A percentile compares a stretch with the other conserved stretches of the same genome.
Conservation (phyloP, 108 stramenopile species). For the Pseudonitzschia delicatissima region DNA sequence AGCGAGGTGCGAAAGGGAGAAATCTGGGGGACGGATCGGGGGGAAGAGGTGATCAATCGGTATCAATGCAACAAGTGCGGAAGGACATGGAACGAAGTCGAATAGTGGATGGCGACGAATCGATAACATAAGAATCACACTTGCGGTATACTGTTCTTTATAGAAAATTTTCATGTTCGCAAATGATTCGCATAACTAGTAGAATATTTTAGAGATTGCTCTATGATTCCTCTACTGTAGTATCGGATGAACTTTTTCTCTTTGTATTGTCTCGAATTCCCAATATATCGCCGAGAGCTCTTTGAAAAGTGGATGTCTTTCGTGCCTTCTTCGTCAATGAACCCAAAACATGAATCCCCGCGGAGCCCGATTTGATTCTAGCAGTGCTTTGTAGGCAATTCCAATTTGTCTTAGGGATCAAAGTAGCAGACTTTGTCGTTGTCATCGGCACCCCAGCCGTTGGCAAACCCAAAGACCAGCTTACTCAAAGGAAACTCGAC, state of each 20-base stretch:
- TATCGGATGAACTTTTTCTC: background rate
- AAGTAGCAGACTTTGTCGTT: conserved; percentile 37
- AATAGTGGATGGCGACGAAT: background rate
- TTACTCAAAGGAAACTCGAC: conserved; percentile 46
- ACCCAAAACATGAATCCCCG: conserved; percentile 78
- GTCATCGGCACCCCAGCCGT: conserved; percentile 37
- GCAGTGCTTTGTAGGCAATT: conserved; percentile 33
- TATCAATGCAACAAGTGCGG: conserved; percentile 66
- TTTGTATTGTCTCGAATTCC: conserved; percentile 3
- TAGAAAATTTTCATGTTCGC: background rate
- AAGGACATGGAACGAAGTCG: conserved; percentile 66
- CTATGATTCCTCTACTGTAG: background rate
- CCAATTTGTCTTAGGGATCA: conserved; percentile 22
- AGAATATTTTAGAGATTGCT: no score
- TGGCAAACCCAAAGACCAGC: conserved; percentile 67
- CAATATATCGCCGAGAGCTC: conserved; percentile 18
- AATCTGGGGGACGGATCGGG: conserved; percentile 72
- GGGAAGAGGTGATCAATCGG: conserved; percentile 43
- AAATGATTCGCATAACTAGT: no score
- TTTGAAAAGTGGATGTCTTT: conserved; percentile 34
- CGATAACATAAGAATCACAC: background rate
- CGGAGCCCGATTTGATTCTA: conserved; percentile 16
- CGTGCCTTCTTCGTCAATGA: conserved; percentile 53
- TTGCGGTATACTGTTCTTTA: background rate
- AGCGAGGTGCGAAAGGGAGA: conserved; percentile 69